Base-by-base conservation (phyloP, 129 eudicot species). In the Arctium minus region DNA sequence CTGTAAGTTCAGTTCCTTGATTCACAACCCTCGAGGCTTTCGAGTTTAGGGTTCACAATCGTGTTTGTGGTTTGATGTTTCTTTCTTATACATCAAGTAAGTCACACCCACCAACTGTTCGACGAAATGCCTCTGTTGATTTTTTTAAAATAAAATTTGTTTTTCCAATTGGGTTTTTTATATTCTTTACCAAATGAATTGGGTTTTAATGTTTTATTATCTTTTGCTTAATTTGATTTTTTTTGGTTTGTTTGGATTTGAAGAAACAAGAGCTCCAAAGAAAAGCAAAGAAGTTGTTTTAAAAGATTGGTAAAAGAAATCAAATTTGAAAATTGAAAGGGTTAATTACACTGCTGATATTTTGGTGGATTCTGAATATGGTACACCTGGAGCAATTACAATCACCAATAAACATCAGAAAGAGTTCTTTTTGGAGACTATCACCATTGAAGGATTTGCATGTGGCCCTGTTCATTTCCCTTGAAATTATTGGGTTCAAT, bases 401-500 rank as follows among this genome's bases (percentile, higher is more conserved):
- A 90, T 93, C 36, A 62, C 77, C 6, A 96, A 96, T 79, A 96
- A 93, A 78, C 97, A 96, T 83, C 94, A 89, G 33, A 90, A 89
- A 73, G 99, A 96, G 84, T 93, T 96, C 80, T 93, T 91, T 60
- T 70, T 96, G 72, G 98, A 91, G 79, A 93, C 80, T 29, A 90
- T 96, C 12, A 92, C 93, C 18, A 82, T 96, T 82, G 99, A 96
- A 89, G 99, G 98, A 42, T 96, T 96, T 80, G 98, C 99, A 12
- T 87, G 89, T 85, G 98, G 99, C 13, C 97, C 98, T 6, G 90
- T 96, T 65, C 98, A 96, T 89, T 96, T 96, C 53, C 92, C 99
- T 81, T 96, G 99, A 81, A 92, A 93, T 79, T 96, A 98, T 29
- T 93, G 99, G 98, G 97, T 96, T 76, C 99, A 96, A 78, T 86